Evolutionary conservation across 1,284 basidiomycete species (phyloP).

Genomic region (Sanghuangporus weigelae): DNA sequence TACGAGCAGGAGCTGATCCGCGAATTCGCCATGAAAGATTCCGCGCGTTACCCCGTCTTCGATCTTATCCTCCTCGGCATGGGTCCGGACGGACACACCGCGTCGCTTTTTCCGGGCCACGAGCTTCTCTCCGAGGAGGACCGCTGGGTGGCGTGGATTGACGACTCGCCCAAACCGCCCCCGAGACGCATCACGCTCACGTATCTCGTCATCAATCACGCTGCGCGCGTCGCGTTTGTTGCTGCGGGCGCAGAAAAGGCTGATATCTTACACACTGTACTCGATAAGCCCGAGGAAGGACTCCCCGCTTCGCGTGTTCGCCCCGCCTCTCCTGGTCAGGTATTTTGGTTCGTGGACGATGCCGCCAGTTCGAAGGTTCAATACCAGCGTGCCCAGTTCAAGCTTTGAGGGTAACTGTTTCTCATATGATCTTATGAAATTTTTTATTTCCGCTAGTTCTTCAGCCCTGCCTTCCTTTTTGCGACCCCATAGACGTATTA

Average conservation of each 20-base stretch:
- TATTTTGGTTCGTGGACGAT: constrained; percentile 91
- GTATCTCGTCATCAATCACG: constrained; percentile 91
- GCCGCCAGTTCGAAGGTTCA: constrained; percentile 64
- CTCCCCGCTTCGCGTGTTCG: constrained; percentile 80
- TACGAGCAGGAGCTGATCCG: constrained; percentile 92
- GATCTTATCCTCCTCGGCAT: constrained; percentile 92
- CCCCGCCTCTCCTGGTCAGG: constrained; percentile 58
- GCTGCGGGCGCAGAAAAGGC: constrained; percentile 81
- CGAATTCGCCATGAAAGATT: constrained; percentile 86
- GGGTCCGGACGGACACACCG: constrained; percentile 96
- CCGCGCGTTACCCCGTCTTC: constrained; percentile 91
- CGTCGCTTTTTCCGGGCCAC: constrained; percentile 92
- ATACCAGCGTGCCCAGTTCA: constrained; percentile 30
- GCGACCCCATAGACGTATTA: not conserved
- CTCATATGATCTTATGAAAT: not conserved
- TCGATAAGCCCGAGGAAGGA: constrained; percentile 79
- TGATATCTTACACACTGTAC: constrained; percentile 65
- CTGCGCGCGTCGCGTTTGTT: constrained; percentile 83
- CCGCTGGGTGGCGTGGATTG: constrained; percentile 91
- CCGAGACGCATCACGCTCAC: constrained; percentile 86
- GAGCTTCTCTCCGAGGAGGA: constrained; percentile 79
- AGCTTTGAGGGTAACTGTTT: not conserved
- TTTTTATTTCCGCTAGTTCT: not conserved
- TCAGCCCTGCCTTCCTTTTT: not conserved
- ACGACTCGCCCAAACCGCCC: constrained; percentile 95